Conservation (phyloP, 352 stramenopile species). For the Phytophthora parvispora region DNA sequence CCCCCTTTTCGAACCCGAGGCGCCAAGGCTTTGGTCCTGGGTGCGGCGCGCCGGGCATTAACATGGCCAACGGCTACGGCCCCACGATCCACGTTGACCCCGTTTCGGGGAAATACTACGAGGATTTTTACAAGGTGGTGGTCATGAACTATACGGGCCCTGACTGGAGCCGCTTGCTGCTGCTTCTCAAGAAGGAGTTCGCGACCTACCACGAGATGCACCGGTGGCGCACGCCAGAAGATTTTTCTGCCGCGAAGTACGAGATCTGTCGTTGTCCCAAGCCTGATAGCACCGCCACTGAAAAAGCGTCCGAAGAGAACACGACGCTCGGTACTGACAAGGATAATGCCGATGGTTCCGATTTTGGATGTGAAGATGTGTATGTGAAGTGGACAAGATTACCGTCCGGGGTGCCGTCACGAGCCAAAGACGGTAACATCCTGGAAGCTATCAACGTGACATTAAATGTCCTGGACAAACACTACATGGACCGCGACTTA, state of each 20-base stretch:
- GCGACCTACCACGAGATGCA: slow-evolving; percentile 90
- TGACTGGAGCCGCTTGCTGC: slow-evolving; percentile 93
- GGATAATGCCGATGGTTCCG: neutral
- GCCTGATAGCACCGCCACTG: neutral
- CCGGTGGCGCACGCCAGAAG: slow-evolving; percentile 67
- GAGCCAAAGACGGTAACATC: slow-evolving; percentile 97
- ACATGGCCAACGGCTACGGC: slow-evolving; percentile 52
- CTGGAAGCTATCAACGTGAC: slow-evolving; percentile 99
- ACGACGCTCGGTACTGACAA: neutral
- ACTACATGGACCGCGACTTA: slow-evolving; percentile 99
- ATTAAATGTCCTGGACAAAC: slow-evolving; percentile 98
- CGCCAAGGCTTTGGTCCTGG: slow-evolving; percentile 60
- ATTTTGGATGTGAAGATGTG: slow-evolving; percentile 14
- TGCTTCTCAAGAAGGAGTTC: slow-evolving; percentile 96
- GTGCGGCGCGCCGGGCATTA: slow-evolving; percentile 31
- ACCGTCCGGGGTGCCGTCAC: slow-evolving; percentile 87
- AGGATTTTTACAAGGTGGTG: slow-evolving; percentile 90
- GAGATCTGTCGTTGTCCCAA: slow-evolving; percentile 46
- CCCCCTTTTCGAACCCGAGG: slow-evolving; percentile 56
- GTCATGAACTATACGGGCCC: slow-evolving; percentile 90
- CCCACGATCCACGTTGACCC: slow-evolving; percentile 74
- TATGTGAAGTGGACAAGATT: slow-evolving; percentile 74
- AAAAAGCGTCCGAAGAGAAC: neutral
- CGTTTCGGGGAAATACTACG: slow-evolving; percentile 62
- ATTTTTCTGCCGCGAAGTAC: slow-evolving; percentile 68